phyloP scores from a whole-genome alignment of 2,329 filamentous ascomycete species.

The Drechslera avenae region DNA sequence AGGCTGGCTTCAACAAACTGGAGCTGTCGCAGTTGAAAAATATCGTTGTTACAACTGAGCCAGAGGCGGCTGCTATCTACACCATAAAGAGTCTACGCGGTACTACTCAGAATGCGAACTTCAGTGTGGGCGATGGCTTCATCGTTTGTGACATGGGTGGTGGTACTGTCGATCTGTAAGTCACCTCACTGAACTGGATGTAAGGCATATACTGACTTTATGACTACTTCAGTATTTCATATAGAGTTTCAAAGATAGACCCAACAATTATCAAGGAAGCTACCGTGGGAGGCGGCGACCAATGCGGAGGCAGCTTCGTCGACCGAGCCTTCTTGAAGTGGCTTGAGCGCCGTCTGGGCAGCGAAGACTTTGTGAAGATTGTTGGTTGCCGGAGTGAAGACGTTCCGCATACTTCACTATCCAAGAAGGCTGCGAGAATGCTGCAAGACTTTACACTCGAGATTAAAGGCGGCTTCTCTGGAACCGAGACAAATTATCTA shows the following conservation, averaged over 20 bases:
- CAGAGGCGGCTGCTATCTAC: slow-evolving; percentile 37
- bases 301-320: slow-evolving; percentile 38
- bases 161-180: slow-evolving; percentile 33
- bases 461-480: slow-evolving; percentile 29
- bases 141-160: slow-evolving; percentile 40
- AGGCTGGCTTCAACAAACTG: slow-evolving; percentile 25
- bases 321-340: slow-evolving; percentile 30
- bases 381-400: slow-evolving; percentile 18
- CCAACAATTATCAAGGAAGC: slow-evolving; percentile 29
- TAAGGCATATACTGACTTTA: neutral
- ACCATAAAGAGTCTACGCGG: slow-evolving; percentile 23
- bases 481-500: slow-evolving; percentile 22
- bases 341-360: slow-evolving; percentile 31
- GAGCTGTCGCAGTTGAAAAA: slow-evolving; percentile 16
- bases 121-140: slow-evolving; percentile 28
- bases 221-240: slow-evolving; percentile 20
- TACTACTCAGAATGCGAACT: slow-evolving; percentile 14
- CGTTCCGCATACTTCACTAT: slow-evolving; percentile 17
- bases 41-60: slow-evolving; percentile 19
- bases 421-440: slow-evolving; percentile 17
- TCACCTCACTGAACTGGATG: neutral
- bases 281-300: slow-evolving; percentile 28
- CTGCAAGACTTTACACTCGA: slow-evolving; percentile 29
- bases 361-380: slow-evolving; percentile 24
- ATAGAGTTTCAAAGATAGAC: slow-evolving; percentile 13